Conservation (phyloP, 805 yeast species). For the Torulaspora franciscae region DNA sequence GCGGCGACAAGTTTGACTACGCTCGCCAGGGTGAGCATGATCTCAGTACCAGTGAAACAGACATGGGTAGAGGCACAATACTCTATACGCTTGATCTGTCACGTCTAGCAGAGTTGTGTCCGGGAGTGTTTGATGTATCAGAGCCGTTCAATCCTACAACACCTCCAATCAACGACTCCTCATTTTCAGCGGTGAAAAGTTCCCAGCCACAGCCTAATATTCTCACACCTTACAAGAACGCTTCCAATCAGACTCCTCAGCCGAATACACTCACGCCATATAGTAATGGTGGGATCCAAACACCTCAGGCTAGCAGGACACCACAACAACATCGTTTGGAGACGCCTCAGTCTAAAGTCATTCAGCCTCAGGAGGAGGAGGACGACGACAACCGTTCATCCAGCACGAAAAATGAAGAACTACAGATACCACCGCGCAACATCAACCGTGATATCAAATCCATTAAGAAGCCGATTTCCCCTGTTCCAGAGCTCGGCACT, state of each 20-base stretch:
- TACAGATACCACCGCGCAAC: constrained; percentile 4
- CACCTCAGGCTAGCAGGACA: constrained; percentile 12
- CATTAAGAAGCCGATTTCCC: constrained; percentile 14
- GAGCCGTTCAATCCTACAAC: constrained; percentile 26
- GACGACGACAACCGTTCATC: not conserved
- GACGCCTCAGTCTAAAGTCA: constrained; percentile 12
- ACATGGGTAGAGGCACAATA: constrained; percentile 54
- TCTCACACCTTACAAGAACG: constrained; percentile 25
- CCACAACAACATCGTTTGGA: constrained; percentile 12
- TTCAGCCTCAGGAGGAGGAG: not conserved
- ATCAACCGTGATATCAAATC: constrained; percentile 6
- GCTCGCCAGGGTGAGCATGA: constrained; percentile 46
- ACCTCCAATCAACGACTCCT: constrained; percentile 13
- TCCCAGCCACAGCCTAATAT: constrained; percentile 22
- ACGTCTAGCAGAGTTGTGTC: constrained; percentile 34
- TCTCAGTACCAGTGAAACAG: constrained; percentile 49
- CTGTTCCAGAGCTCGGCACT: constrained; percentile 10
- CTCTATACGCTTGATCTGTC: constrained; percentile 59
- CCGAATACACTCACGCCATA: too few species aligned
- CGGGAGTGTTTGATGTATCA: constrained; percentile 40
- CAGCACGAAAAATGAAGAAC: not conserved
- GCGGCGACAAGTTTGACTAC: constrained; percentile 80
- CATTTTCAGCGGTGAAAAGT: constrained; percentile 4
- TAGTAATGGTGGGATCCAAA: constrained; percentile 4
- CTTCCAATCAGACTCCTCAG: too few species aligned